Percentiles rank a stretch among this genome's conserved stretches.
Evolutionary conservation across 1,284 basidiomycete genomes (phyloP).

Genomic region (Austropuccinia psidii): DNA sequence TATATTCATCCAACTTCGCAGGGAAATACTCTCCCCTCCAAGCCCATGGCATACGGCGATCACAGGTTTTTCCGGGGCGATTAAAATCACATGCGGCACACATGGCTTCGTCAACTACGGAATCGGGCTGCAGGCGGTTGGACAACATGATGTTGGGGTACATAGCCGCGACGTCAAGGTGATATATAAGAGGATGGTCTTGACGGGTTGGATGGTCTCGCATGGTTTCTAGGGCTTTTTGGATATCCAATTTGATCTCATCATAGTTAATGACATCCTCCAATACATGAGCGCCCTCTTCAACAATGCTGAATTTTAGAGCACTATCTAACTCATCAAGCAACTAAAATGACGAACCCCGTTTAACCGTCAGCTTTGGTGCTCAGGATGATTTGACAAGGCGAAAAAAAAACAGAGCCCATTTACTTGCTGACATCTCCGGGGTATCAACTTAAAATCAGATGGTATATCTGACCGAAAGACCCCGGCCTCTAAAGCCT

Average conservation of each 20-base stretch:
- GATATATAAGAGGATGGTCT: slow-evolving; percentile 94
- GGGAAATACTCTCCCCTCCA: slow-evolving; percentile 99
- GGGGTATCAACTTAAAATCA: slow-evolving; percentile 89
- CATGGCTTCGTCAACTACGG: slow-evolving; percentile 89
- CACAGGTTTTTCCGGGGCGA: slow-evolving; percentile 88
- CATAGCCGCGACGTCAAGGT: slow-evolving; percentile 99
- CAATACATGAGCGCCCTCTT: slow-evolving; percentile 73
- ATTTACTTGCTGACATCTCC: slow-evolving; percentile 69
- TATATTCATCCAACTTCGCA: slow-evolving; percentile 92
- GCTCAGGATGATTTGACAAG: background rate
- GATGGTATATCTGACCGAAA: slow-evolving; percentile 93
- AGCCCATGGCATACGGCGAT: slow-evolving; percentile 91
- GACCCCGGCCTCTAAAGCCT: slow-evolving; percentile 95
- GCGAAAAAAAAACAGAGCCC: slow-evolving; percentile 16
- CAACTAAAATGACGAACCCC: slow-evolving; percentile 55
- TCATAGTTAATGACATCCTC: slow-evolving; percentile 92
- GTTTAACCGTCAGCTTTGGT: slow-evolving; percentile 1
- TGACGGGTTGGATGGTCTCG: slow-evolving; percentile 81
- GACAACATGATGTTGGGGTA: slow-evolving; percentile 99
- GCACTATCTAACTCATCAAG: slow-evolving; percentile 91
- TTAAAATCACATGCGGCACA: slow-evolving; percentile 99
- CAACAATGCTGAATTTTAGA: slow-evolving; percentile 75
- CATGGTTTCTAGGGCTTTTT: slow-evolving; percentile 70
- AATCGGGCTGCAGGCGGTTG: slow-evolving; percentile 96
- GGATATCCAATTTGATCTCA: slow-evolving; percentile 76